A percentile compares a stretch with the other conserved stretches of the same genome.
Conservation (phyloP, 2,329 filamentous ascomycete species). For the Beauveria sp. region DNA sequence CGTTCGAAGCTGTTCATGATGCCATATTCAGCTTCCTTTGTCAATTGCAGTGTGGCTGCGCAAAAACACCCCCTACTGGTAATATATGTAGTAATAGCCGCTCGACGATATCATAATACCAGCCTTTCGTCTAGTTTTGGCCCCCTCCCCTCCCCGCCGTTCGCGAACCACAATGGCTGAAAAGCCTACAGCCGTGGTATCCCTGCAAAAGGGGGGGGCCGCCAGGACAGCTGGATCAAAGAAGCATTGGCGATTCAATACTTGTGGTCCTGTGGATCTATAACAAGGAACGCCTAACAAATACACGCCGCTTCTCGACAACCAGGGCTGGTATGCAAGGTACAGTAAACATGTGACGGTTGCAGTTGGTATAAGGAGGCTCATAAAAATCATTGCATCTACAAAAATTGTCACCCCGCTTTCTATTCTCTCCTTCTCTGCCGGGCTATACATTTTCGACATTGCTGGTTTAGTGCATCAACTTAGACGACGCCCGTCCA, state of each 20-base stretch:
- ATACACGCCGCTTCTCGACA: too few species aligned
- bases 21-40: too few species aligned
- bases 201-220: background rate
- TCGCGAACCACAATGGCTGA: background rate
- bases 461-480: too few species aligned
- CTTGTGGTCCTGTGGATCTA: background rate
- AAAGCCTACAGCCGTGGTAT: background rate
- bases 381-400: too few species aligned
- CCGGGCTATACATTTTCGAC: background rate
- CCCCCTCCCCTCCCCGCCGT: background rate
- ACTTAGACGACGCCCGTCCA: background rate
- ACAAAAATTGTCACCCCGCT: too few species aligned
- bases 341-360: background rate
- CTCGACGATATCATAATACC: too few species aligned
- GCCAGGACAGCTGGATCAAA: background rate
- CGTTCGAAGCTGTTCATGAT: too few species aligned
- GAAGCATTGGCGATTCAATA: background rate
- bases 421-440: background rate
- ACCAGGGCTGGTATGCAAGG: background rate
- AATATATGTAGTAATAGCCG: too few species aligned
- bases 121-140: too few species aligned
- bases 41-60: too few species aligned
- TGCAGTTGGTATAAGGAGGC: background rate
- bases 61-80: too few species aligned
- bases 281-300: background rate